A percentile compares a stretch with the other conserved stretches of the same genome.
Evolutionary conservation across 2,329 filamentous ascomycete genomes (phyloP).

Genomic region (Alternaria sp.): DNA sequence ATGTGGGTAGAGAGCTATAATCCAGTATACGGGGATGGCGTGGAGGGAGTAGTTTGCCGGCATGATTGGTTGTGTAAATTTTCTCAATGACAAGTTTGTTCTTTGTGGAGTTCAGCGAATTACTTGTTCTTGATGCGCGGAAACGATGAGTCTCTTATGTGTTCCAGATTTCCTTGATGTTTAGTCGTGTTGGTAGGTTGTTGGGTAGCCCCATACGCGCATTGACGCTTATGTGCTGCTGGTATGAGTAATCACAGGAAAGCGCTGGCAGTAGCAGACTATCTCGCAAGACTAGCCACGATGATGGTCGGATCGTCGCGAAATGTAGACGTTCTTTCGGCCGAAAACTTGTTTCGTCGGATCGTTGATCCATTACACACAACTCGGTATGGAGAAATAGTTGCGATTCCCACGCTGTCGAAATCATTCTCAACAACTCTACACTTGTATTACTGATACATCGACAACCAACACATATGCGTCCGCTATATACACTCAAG

Average conservation of each 20-base stretch:
- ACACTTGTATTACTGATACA: background rate
- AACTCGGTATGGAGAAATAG: background rate
- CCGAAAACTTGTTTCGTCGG: background rate
- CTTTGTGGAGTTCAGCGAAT: background rate
- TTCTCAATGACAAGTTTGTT: too few species aligned
- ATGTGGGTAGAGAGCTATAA: background rate
- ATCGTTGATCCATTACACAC: background rate
- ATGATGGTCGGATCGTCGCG: background rate
- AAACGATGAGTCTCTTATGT: background rate
- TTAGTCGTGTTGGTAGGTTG: background rate
- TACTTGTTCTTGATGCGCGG: background rate
- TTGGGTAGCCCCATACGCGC: background rate
- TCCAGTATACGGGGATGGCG: background rate
- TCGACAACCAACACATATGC: background rate
- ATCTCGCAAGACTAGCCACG: background rate
- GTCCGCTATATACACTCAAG: accelerated
- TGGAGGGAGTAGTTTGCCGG: background rate
- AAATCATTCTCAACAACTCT: background rate
- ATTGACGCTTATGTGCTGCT: too few species aligned
- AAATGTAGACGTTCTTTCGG: background rate
- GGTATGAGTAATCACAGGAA: background rate
- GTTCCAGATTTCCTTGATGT: background rate
- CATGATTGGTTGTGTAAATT: background rate
- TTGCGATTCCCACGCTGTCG: background rate
- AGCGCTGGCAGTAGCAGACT: background rate